phyloP scores from a whole-genome alignment of 441 rosid genomes.

The Erysimum pusillum region DNA sequence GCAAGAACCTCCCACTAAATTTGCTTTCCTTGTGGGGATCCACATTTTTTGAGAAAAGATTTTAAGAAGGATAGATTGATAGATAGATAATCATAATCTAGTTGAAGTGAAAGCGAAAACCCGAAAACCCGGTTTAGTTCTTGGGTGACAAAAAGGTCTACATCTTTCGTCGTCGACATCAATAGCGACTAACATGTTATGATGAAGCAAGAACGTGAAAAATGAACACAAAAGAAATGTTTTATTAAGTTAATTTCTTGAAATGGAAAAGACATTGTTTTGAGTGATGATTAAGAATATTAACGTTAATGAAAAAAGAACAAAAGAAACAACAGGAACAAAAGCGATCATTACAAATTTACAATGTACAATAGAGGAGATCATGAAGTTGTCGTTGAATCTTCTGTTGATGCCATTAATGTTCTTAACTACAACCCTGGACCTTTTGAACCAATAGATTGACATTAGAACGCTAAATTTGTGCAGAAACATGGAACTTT shows the following conservation, averaged over 20 bases:
- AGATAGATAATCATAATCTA: constrained; percentile 29
- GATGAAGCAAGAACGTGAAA: constrained; percentile 47
- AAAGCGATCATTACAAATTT: constrained; percentile 43
- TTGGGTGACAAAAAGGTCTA: constrained; percentile 27
- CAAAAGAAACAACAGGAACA: constrained; percentile 34
- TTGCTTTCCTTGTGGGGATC: constrained; percentile 42
- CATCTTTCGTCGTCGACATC: constrained; percentile 42
- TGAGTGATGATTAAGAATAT: constrained; percentile 46
- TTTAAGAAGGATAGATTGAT: constrained; percentile 20
- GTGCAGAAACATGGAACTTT: constrained; percentile 3
- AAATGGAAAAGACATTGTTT: constrained; percentile 43
- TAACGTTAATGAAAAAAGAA: constrained; percentile 29
- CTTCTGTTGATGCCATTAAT: constrained; percentile 35
- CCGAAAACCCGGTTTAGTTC: constrained; percentile 24
- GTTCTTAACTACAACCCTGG: constrained; percentile 39
- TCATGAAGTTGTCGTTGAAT: constrained; percentile 39
- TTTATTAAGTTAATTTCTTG: constrained; percentile 30
- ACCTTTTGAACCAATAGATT: constrained; percentile 29
- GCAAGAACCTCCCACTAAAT: constrained; percentile 40
- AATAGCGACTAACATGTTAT: constrained; percentile 45
- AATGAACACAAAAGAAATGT: constrained; percentile 26
- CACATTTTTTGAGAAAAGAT: constrained; percentile 35
- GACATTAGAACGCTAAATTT: constrained; percentile 13
- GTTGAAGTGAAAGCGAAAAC: constrained; percentile 22
- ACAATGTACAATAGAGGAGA: constrained; percentile 40